Evolutionary conservation across 1,284 basidiomycete genomes (phyloP).

Genomic region (Termitomyces sp.): DNA sequence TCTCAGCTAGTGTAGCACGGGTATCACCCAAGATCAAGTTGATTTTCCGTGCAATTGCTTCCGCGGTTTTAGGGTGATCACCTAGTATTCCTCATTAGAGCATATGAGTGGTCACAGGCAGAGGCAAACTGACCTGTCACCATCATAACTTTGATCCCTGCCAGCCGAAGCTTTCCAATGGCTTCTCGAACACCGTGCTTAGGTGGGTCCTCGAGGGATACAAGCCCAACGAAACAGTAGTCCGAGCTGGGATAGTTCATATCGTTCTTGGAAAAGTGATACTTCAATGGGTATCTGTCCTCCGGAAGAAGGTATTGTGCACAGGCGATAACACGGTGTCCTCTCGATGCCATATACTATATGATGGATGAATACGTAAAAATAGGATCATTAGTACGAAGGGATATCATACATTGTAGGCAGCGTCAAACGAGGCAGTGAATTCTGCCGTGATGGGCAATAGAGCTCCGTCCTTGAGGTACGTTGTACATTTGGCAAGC

Average conservation of each 20-base stretch:
- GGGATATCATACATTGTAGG: conserved; percentile 41
- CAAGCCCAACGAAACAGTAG: conserved; percentile 60
- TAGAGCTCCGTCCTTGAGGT: conserved; percentile 46
- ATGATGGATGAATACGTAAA: neutral
- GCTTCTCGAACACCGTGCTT: conserved; percentile 69
- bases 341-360: conserved; percentile 69
- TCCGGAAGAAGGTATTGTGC: conserved; percentile 52
- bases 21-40: conserved; percentile 62
- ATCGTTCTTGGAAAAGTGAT: conserved; percentile 52
- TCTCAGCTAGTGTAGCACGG: conserved; percentile 51
- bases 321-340: conserved; percentile 67
- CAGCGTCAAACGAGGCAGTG: conserved; percentile 47
- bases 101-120: neutral
- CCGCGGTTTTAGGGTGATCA: conserved; percentile 66
- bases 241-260: conserved; percentile 47
- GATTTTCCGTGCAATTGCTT: conserved; percentile 66
- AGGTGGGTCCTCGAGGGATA: conserved; percentile 65
- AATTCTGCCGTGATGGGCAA: conserved; percentile 55
- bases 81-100: conserved; percentile 31
- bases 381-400: neutral
- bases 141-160: conserved; percentile 73
- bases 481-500: conserved; percentile 57
- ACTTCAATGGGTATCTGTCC: conserved; percentile 40
- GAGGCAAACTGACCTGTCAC: conserved; percentile 46
- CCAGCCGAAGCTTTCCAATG: conserved; percentile 60